Evolutionary conservation across 179 eudicot species (phyloP).

Genomic region (Silene noctiflora): DNA sequence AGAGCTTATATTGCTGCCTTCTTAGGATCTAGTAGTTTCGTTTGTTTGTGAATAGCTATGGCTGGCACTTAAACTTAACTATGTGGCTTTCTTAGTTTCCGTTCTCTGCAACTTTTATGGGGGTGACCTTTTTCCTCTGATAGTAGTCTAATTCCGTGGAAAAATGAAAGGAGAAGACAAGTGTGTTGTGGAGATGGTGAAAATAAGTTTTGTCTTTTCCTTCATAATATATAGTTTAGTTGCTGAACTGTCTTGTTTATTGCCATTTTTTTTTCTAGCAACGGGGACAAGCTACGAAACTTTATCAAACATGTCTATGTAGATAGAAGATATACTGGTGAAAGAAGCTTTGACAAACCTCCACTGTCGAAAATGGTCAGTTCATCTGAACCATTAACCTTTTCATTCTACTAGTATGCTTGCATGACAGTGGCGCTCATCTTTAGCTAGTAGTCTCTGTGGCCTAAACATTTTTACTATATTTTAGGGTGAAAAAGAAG

Average conservation of each 20-base stretch:
- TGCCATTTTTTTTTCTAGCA: constrained; percentile 44
- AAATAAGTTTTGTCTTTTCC: not conserved
- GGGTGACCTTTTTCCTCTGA: not conserved
- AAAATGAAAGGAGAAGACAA: not conserved
- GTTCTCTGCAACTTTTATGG: not conserved
- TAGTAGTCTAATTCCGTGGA: not conserved
- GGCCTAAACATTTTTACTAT: constrained; percentile 21
- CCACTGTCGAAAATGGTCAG: constrained; percentile 64
- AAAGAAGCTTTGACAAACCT: constrained; percentile 69
- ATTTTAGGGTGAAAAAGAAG: constrained; percentile 67
- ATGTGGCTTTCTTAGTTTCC: not conserved
- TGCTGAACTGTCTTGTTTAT: not conserved
- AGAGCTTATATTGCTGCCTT: not conserved
- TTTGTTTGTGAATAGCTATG: not conserved
- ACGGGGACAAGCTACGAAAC: constrained; percentile 69
- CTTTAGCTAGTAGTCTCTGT: constrained; percentile 6
- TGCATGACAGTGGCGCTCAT: not conserved
- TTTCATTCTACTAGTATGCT: not conserved
- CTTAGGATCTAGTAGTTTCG: not conserved
- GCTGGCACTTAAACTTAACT: not conserved
- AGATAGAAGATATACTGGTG: constrained; percentile 88
- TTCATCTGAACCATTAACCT: not conserved
- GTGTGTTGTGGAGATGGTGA: not conserved
- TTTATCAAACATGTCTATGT: constrained; percentile 95
- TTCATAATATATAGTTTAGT: not conserved